Evolutionary conservation across 2,329 filamentous ascomycete species (phyloP).

Genomic region (Aspergillus quadricinctus): DNA sequence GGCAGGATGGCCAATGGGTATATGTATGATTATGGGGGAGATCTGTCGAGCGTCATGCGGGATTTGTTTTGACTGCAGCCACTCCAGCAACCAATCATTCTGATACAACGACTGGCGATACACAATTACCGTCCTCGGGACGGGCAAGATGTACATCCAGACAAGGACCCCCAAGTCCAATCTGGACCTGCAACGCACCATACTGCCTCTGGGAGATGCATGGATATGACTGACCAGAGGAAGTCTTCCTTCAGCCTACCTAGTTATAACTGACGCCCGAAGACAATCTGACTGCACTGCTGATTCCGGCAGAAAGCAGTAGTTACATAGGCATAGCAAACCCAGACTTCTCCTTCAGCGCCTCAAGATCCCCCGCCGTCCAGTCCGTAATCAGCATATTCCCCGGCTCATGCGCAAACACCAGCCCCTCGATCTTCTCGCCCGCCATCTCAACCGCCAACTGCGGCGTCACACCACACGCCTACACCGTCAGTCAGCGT

Average conservation of each 20-base stretch:
- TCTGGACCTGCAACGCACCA: too few relatives aligned
- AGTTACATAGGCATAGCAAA: background rate
- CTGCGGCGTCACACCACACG: conserved; percentile 63
- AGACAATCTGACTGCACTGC: too few relatives aligned
- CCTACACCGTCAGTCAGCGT: conserved; percentile 53
- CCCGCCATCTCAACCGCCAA: conserved; percentile 56
- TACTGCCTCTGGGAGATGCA: too few relatives aligned
- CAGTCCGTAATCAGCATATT: conserved; percentile 60
- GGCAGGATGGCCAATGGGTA: conserved; percentile 22
- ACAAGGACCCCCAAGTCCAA: too few relatives aligned
- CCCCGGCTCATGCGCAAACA: conserved; percentile 60
- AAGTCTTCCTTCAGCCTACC: too few relatives aligned
- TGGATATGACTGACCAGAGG: too few relatives aligned
- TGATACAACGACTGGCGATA: background rate
- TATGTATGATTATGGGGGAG: conserved; percentile 52
- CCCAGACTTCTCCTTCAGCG: conserved; percentile 2
- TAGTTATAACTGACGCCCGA: too few relatives aligned
- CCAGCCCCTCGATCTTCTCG: conserved; percentile 45
- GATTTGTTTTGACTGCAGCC: conserved; percentile 33
- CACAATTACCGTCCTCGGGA: too few relatives aligned
- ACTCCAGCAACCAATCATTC: background rate
- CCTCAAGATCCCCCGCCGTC: conserved; percentile 37
- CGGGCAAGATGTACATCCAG: too few relatives aligned
- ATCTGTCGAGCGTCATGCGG: conserved; percentile 55
- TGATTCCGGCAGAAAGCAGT: too few relatives aligned